Percentiles rank a stretch among this genome's conserved stretches.
These are phyloP conservation scores for Lipomyces starkeyi DNA, from an alignment of 805 yeast species.

Conservation along the genomic window DNA sequence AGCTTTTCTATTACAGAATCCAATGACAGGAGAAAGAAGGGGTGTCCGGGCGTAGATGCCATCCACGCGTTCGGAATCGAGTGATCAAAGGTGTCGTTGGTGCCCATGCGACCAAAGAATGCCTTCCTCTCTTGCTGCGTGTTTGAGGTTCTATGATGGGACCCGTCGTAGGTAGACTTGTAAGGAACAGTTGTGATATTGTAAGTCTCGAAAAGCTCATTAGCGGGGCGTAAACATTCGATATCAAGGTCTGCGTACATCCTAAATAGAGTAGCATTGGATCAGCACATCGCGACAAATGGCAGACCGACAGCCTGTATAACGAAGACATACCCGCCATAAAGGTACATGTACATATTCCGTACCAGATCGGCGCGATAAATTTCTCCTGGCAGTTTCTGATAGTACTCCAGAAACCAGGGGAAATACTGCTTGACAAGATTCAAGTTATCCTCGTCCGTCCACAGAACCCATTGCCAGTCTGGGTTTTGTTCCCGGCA, in stretches of 20 bases:
- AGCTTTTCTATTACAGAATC: not conserved
- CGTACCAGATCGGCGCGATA: not conserved
- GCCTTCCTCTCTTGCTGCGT: not conserved
- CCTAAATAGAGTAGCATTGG: not conserved
- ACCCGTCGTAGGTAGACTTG: not conserved
- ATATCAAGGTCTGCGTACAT: not conserved
- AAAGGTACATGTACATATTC: not conserved
- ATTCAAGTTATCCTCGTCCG: not conserved
- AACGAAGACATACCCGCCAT: not conserved
- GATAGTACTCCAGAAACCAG: not conserved
- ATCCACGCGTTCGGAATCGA: conserved; percentile 6
- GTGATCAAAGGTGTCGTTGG: not conserved
- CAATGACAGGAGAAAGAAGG: not conserved
- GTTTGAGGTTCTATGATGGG: not conserved
- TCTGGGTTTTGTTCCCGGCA: not conserved
- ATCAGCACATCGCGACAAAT: not conserved
- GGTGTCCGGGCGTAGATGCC: conserved; percentile 1
- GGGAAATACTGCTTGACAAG: not conserved
- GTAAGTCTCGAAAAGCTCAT: not conserved
- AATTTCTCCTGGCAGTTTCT: not conserved
- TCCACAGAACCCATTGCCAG: not conserved
- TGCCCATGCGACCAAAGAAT: conserved; percentile 3
- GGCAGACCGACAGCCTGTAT: too few relatives aligned
- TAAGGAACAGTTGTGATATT: not conserved
- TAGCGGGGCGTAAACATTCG: not conserved